phyloP scores from a whole-genome alignment of 352 stramenopile genomes.

The Thalassiosira livingstoniorum region DNA sequence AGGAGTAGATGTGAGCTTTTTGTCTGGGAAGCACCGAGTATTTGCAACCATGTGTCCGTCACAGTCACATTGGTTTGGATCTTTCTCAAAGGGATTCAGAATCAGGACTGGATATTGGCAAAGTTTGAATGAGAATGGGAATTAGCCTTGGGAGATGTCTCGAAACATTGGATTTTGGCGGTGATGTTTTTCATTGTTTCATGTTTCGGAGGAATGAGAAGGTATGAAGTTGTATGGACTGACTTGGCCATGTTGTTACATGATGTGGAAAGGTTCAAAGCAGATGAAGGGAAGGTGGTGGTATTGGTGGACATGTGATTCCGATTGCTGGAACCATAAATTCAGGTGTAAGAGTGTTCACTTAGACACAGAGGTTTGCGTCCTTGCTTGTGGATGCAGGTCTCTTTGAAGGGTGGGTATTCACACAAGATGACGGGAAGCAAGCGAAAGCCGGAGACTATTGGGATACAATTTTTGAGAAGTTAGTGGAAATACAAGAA shows the following conservation, averaged over 20 bases:
- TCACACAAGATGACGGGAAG: background rate
- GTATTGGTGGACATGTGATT: background rate
- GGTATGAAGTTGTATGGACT: background rate
- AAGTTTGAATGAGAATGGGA: background rate
- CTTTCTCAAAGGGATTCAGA: too few species aligned
- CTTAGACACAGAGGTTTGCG: background rate
- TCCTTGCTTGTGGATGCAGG: background rate
- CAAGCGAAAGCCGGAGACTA: background rate
- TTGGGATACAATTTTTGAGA: background rate
- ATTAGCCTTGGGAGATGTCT: background rate
- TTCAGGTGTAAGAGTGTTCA: background rate
- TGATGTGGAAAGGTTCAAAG: background rate
- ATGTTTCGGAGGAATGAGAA: background rate
- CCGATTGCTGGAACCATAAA: background rate
- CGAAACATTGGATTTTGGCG: background rate
- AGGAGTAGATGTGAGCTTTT: too few species aligned
- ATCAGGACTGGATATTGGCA: too few species aligned
- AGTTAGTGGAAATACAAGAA: background rate
- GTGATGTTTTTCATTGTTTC: background rate
- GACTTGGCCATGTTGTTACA: background rate
- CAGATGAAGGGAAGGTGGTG: background rate
- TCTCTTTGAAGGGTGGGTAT: background rate
- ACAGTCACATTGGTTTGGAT: too few species aligned
- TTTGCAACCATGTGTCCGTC: too few species aligned
- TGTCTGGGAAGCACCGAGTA: too few species aligned